Evolutionary conservation across 768 basidiomycete species (phyloP).

Genomic region (Dentipellis sp.): DNA sequence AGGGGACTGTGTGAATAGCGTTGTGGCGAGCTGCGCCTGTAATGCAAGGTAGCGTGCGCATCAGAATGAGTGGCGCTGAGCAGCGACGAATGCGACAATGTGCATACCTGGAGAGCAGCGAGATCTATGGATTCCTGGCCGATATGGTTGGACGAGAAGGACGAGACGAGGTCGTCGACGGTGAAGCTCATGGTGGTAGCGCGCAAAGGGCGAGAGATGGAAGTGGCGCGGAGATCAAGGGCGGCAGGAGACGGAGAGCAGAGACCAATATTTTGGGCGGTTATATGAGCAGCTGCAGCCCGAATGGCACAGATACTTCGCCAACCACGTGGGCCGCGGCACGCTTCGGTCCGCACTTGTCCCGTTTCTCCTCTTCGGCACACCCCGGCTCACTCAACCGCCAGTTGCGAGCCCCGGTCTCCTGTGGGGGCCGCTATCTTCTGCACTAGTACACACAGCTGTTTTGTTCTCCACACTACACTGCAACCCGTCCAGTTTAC

Average conservation of each 20-base stretch:
- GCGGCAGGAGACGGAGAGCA: not conserved
- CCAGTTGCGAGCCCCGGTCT: too few species aligned
- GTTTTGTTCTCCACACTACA: too few species aligned
- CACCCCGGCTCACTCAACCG: too few species aligned
- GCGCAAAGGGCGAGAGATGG: not conserved
- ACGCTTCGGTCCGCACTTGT: too few species aligned
- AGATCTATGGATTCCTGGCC: conserved; percentile 45
- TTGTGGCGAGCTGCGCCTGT: conserved; percentile 38
- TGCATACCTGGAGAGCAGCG: conserved; percentile 34
- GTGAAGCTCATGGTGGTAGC: conserved; percentile 31
- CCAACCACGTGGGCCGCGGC: too few species aligned
- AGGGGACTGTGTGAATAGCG: conserved; percentile 27
- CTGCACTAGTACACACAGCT: too few species aligned
- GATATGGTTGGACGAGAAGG: conserved; percentile 37
- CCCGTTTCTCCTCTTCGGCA: too few species aligned
- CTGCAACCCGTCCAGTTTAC: too few species aligned
- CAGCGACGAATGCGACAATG: conserved; percentile 14
- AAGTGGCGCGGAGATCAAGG: not conserved
- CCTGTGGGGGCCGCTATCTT: too few species aligned
- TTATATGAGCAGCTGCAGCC: too few species aligned
- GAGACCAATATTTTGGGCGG: not conserved
- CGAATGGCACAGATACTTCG: too few species aligned
- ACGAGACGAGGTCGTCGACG: conserved; percentile 43
- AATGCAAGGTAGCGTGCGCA: not conserved
- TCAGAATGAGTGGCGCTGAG: not conserved